These are phyloP conservation scores for Mortierella sp. DNA, from an alignment of 371 early-diverging fungal species.

Conservation along the genomic window DNA sequence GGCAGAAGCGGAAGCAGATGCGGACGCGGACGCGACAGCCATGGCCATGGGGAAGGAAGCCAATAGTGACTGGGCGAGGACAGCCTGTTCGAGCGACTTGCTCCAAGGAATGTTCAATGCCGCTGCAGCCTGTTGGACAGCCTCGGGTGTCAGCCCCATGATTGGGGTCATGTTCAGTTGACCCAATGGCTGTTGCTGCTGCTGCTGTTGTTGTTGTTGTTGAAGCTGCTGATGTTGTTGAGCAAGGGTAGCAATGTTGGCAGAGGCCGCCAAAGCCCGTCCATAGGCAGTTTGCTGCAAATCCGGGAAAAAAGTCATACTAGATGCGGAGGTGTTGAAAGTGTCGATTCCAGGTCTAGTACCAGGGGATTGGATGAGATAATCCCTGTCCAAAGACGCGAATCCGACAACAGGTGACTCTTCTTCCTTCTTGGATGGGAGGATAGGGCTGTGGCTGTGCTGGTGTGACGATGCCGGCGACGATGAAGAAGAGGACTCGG, in stretches of 20 bases:
- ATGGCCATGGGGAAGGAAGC: slow-evolving; percentile 47
- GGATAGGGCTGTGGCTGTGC: slow-evolving; percentile 30
- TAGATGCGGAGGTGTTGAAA: background rate
- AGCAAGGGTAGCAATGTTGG: background rate
- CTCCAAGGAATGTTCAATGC: slow-evolving; percentile 58
- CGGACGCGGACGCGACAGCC: slow-evolving; percentile 8
- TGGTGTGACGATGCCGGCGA: background rate
- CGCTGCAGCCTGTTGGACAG: slow-evolving; percentile 56
- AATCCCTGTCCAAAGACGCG: slow-evolving; percentile 33
- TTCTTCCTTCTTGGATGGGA: slow-evolving; percentile 2
- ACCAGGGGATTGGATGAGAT: slow-evolving; percentile 23
- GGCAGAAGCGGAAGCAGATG: background rate
- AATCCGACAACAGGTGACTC: slow-evolving; percentile 39
- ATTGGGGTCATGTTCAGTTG: background rate
- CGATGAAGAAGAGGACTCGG: slow-evolving; percentile 18
- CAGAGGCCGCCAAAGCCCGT: background rate
- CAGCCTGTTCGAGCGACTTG: slow-evolving; percentile 47
- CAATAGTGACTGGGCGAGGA: slow-evolving; percentile 51
- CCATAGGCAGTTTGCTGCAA: background rate
- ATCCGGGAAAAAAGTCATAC: slow-evolving; percentile 38
- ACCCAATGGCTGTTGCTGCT: background rate
- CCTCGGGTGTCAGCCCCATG: slow-evolving; percentile 41
- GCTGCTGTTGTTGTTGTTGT: background rate
- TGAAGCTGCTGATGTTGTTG: slow-evolving; percentile 1
- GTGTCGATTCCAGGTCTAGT: slow-evolving; percentile 4